phyloP scores from a whole-genome alignment of 768 basidiomycete genomes.

The Tylopilus rubrobrunneus region DNA sequence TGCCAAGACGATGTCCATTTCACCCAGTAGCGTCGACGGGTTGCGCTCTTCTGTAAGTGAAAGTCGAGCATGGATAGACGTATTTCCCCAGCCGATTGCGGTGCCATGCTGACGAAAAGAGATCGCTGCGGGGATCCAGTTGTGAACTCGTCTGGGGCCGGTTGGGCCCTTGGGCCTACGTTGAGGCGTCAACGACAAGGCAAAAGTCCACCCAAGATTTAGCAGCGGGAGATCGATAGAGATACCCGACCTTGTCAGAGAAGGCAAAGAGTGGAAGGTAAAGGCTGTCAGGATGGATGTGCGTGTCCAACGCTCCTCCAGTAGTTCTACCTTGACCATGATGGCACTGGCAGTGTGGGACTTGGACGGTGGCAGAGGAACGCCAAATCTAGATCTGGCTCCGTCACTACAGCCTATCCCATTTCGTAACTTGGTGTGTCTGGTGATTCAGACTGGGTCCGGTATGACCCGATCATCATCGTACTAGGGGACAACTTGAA shows the following conservation, averaged over 20 bases:
- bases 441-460: too few relatives aligned
- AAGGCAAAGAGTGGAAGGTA: neutral
- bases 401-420: too few relatives aligned
- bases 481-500: too few relatives aligned
- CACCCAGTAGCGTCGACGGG: neutral
- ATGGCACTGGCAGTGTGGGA: neutral
- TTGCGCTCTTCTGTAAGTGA: neutral
- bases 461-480: too few relatives aligned
- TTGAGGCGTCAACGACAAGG: conserved; percentile 8
- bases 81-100: conserved; percentile 8
- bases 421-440: too few relatives aligned
- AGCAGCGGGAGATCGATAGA: conserved; percentile 12
- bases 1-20: conserved; percentile 4
- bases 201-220: conserved; percentile 14
- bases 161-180: too few relatives aligned
- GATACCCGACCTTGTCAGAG: neutral
- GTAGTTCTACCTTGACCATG: neutral
- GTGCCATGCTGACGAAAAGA: conserved; percentile 6
- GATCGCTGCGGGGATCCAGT: conserved; percentile 4
- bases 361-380: too few relatives aligned
- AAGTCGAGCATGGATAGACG: conserved; percentile 14
- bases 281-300: conserved; percentile 10
- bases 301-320: conserved; percentile 16
- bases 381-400: too few relatives aligned
- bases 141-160: neutral